Conservation (phyloP, 208 protist species). For the Trichomonas vaginalis region DNA sequence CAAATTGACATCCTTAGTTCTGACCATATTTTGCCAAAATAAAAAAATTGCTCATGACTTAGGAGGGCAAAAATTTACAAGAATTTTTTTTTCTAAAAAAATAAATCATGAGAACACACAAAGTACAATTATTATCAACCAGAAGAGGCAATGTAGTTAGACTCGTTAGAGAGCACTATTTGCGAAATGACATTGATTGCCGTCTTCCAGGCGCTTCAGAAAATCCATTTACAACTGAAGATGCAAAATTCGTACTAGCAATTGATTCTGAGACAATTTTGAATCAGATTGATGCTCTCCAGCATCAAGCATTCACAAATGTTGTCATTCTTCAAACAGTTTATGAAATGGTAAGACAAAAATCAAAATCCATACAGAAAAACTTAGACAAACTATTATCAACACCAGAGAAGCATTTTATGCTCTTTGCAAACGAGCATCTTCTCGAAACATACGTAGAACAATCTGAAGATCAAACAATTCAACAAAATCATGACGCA, state of each 20-base stretch:
- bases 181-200: conserved; percentile 5
- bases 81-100: neutral
- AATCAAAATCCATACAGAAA: neutral
- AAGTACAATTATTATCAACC: neutral
- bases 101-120: neutral
- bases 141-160: neutral
- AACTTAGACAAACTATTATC: neutral
- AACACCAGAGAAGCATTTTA: neutral
- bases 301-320: neutral
- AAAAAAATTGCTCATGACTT: no score
- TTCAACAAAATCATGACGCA: neutral
- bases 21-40: no score
- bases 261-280: neutral
- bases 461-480: neutral
- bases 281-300: neutral
- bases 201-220: neutral
- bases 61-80: neutral
- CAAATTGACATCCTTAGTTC: no score
- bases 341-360: neutral
- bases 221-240: neutral
- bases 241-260: neutral
- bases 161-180: neutral
- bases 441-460: neutral
- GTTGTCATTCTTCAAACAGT: neutral
- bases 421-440: neutral